A percentile compares a stretch with the other conserved stretches of the same genome.
Conservation (phyloP, 306 rosid species). For the Clitoria ternatea region DNA sequence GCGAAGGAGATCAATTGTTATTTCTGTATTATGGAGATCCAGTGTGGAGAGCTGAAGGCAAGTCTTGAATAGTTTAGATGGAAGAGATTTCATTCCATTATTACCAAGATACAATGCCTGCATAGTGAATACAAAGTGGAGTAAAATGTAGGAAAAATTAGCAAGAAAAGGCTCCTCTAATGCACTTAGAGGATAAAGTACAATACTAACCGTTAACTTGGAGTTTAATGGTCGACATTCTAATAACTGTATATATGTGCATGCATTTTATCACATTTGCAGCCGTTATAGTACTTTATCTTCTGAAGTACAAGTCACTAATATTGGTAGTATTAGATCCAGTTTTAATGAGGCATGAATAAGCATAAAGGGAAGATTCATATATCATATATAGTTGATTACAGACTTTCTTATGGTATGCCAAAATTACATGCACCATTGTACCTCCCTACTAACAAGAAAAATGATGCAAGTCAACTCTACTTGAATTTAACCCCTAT, state of each 20-base stretch:
- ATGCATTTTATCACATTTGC: too few relatives aligned
- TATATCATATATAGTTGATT: background rate
- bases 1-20: slow-evolving; percentile 81
- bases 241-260: too few relatives aligned
- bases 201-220: too few relatives aligned
- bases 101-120: slow-evolving; percentile 75
- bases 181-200: too few relatives aligned
- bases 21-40: slow-evolving; percentile 88
- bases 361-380: background rate
- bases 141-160: slow-evolving; percentile 7
- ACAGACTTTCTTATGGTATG: background rate
- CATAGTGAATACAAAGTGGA: slow-evolving; percentile 5
- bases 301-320: too few relatives aligned
- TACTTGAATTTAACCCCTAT: background rate
- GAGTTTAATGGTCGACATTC: too few relatives aligned
- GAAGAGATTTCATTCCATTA: slow-evolving; percentile 75
- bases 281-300: too few relatives aligned
- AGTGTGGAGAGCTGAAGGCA: slow-evolving; percentile 70
- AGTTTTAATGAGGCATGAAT: background rate
- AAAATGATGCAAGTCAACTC: background rate
- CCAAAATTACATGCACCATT: background rate
- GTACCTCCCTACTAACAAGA: background rate
- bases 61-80: slow-evolving; percentile 63
- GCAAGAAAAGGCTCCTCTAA: too few relatives aligned
- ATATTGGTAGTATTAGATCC: background rate